Base-by-base conservation (phyloP, 2,329 filamentous ascomycete species). In the Diaporthe citrichinensis region DNA sequence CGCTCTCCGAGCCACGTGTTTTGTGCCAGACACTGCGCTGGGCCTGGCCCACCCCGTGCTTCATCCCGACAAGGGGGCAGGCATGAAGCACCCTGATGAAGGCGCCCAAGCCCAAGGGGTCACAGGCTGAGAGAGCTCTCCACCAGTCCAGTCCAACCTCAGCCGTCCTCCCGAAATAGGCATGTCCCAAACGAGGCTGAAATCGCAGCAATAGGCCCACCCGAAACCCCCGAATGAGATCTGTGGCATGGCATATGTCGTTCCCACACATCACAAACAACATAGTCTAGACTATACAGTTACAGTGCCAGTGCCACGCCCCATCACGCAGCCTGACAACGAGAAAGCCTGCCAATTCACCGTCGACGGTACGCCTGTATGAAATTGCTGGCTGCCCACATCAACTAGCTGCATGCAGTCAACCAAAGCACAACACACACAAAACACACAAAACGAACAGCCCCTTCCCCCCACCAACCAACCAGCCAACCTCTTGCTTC, bases 121-220 rank as follows among this genome's bases (percentile, higher is more conserved):
- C 62, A 39, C 62, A 68, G 62, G 41, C 44, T 51, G 62, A 39
- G 62, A 39, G 62, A 51, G 62, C 62, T 68, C 41, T 46, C 62
- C 62, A 67, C 62, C 62, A 25, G 44, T n/a, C 61, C 61, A 65
- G 41, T 49, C 44, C 44, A 25, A 68, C 46, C 62, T 51, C 62
- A 68, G 62, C 46, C 31, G 46, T 31, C 62, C 62, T 53, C 62
- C 62, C 62, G 62, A 68, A 68, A 68, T 68, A 68, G 62, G 31
- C 62, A 53, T 68, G 44, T 68, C 62, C 62, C 62, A 68, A 68
- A 68, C 62, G 62, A 68, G 62, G 62, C 62, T 68, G 62, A 68
- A 68, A 68, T 68, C 62, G 62, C 62, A 68, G 62, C 62, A 53
- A 53, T 68, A 68, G 62, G 62, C 62, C 58, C 71, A 67, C 59